phyloP scores from a whole-genome alignment of 1,284 basidiomycete species.

The Cryptococcus sp. region DNA sequence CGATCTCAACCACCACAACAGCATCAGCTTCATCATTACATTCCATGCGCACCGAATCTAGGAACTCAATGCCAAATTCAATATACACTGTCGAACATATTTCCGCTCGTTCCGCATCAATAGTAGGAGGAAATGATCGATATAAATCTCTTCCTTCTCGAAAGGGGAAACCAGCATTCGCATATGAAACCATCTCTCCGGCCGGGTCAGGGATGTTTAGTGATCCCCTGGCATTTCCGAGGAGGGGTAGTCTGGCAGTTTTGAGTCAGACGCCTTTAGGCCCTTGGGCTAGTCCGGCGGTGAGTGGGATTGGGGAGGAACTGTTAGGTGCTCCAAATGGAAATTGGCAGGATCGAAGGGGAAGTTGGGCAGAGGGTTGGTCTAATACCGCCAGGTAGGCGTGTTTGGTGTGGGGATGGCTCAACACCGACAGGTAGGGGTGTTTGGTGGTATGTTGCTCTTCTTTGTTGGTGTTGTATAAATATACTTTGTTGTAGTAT shows the following conservation, averaged over 20 bases:
- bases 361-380: slow-evolving; percentile 18
- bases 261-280: slow-evolving; percentile 2
- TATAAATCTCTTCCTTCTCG: slow-evolving; percentile 6
- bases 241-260: slow-evolving; percentile 15
- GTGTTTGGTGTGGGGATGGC: background rate
- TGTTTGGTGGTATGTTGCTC: too few relatives aligned
- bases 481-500: too few relatives aligned
- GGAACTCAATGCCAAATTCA: slow-evolving; percentile 2
- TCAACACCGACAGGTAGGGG: too few relatives aligned
- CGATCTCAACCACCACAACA: background rate
- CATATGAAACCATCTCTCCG: background rate
- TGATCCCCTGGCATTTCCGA: background rate
- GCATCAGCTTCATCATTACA: background rate
- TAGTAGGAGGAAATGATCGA: slow-evolving; percentile 10
- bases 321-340: background rate
- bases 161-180: slow-evolving; percentile 2
- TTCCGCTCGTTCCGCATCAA: slow-evolving; percentile 10
- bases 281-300: background rate
- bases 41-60: background rate
- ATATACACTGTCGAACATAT: slow-evolving; percentile 11
- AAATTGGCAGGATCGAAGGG: slow-evolving; percentile 14
- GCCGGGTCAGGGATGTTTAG: background rate
- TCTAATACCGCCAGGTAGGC: slow-evolving; percentile 1
- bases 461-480: too few relatives aligned
- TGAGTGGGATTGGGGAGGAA: background rate